Conservation (phyloP, 306 rosid species). For the Quercus engelmannii region DNA sequence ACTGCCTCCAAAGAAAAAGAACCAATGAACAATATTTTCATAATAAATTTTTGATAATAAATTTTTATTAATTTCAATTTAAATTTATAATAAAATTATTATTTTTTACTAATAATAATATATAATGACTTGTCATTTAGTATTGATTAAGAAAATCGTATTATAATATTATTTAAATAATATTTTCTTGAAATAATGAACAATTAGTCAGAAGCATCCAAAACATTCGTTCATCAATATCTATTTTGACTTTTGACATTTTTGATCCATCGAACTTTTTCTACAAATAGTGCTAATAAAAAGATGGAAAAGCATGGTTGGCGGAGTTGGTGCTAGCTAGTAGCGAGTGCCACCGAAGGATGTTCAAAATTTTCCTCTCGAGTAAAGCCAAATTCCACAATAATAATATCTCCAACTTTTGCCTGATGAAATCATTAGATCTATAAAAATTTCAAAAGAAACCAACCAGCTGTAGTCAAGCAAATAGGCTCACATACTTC, state of each 20-base stretch:
- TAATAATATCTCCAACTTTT: too few species aligned
- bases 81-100: rapidly evolving
- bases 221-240: background rate
- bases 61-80: rapidly evolving
- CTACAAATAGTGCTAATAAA: background rate
- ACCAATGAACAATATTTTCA: rapidly evolving
- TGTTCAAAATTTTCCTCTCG: background rate
- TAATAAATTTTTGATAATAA: rapidly evolving
- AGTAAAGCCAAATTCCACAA: background rate
- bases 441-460: background rate
- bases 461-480: background rate
- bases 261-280: too few species aligned
- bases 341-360: background rate
- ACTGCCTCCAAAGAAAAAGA: too few species aligned
- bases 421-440: background rate
- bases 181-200: too few species aligned
- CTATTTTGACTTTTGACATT: too few species aligned
- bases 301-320: background rate
- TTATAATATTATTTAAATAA: too few species aligned
- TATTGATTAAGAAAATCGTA: too few species aligned
- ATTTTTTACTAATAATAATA: too few species aligned
- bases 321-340: background rate
- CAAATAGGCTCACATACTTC: too few species aligned
- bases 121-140: rapidly evolving
- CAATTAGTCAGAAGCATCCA: background rate